These are phyloP conservation scores for Colletotrichum ledebouriae DNA, from an alignment of 2,329 filamentous ascomycete species.

Conservation along the genomic window DNA sequence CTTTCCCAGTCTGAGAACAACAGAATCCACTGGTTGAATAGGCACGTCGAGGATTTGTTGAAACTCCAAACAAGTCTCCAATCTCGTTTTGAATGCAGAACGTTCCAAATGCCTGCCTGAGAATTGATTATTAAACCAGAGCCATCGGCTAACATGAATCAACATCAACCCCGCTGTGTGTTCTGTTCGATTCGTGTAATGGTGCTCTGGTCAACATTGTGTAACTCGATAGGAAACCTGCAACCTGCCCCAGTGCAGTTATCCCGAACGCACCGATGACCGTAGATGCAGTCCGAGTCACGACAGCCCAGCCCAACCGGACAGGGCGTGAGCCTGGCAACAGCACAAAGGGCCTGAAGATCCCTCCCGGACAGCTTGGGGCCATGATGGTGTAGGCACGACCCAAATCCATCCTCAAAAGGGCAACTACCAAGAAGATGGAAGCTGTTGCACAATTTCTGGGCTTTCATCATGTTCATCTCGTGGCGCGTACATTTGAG, in stretches of 20 bases:
- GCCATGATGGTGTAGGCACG: conserved; percentile 49
- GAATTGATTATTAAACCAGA: too few species aligned
- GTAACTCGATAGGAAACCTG: not conserved
- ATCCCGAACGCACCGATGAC: conserved; percentile 44
- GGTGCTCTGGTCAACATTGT: not conserved
- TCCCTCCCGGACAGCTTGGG: conserved; percentile 44
- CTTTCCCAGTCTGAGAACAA: too few species aligned
- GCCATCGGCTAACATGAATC: too few species aligned
- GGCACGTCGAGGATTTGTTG: too few species aligned
- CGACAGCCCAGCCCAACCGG: conserved; percentile 46
- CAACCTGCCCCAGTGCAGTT: conserved; percentile 24
- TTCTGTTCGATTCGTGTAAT: not conserved
- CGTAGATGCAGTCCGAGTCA: conserved; percentile 43
- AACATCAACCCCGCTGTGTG: too few species aligned
- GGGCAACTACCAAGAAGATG: conserved; percentile 48
- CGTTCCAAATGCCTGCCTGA: too few species aligned
- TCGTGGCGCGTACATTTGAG: conserved; percentile 43
- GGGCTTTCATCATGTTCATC: conserved; percentile 46
- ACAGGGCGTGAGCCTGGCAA: conserved; percentile 50
- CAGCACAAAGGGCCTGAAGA: conserved; percentile 47
- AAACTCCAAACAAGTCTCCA: too few species aligned
- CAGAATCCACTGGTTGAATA: too few species aligned
- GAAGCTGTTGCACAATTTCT: conserved; percentile 52
- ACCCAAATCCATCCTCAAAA: conserved; percentile 20
- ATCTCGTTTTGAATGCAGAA: too few species aligned